Evolutionary conservation across 495 filamentous ascomycete genomes (phyloP).

Genomic region (Aspergillus indologenus): DNA sequence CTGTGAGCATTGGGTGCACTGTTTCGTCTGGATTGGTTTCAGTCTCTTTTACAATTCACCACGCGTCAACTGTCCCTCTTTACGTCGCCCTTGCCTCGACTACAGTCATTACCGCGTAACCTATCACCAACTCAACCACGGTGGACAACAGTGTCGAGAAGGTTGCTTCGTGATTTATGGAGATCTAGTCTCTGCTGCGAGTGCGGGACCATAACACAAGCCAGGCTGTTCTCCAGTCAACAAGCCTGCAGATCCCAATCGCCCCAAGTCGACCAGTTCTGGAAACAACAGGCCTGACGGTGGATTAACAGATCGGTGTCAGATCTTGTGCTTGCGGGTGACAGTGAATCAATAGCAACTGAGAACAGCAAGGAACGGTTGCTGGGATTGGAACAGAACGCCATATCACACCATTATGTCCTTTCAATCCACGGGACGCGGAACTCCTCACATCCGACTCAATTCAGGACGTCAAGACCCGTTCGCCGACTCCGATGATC

Average conservation of each 20-base stretch:
- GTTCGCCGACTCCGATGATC: constrained; percentile 33
- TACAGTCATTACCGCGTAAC: neutral
- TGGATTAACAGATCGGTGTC: neutral
- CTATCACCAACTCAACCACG: neutral
- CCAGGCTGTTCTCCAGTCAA: neutral
- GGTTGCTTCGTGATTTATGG: neutral
- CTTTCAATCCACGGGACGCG: constrained; percentile 3
- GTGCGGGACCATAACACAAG: neutral
- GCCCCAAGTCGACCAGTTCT: neutral
- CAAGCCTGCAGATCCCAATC: neutral
- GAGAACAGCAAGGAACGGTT: neutral
- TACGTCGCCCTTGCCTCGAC: neutral
- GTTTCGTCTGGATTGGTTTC: neutral
- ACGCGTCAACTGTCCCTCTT: neutral
- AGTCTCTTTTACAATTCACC: neutral
- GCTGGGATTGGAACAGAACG: neutral
- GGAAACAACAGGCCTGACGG: neutral
- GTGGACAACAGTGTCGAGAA: neutral
- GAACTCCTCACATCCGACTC: constrained; percentile 50
- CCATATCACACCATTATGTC: constrained; percentile 7
- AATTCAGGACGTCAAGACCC: constrained; percentile 58
- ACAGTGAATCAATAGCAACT: no score
- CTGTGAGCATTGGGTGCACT: neutral
- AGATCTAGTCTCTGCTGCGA: neutral
- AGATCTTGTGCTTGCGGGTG: no score